Percentiles rank a stretch among this genome's conserved stretches.
These are phyloP conservation scores for Paecilomyces sp. DNA, from an alignment of 2,329 filamentous ascomycete genomes.

Conservation along the genomic window DNA sequence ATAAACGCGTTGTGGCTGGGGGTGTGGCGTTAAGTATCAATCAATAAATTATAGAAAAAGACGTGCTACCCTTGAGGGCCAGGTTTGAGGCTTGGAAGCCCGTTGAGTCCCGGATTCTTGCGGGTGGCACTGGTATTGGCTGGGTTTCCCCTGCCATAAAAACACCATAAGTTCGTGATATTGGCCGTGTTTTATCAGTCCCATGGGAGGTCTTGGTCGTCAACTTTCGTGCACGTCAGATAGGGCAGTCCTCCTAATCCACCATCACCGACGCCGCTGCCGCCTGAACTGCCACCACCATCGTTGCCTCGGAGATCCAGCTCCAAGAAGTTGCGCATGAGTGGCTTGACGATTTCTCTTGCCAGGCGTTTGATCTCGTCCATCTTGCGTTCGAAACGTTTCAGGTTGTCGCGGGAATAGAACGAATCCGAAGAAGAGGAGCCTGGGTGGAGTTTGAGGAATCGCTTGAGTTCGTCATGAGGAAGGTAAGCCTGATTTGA, in stretches of 20 bases:
- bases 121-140: not conserved
- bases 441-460: constrained; percentile 69
- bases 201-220: constrained; percentile 59
- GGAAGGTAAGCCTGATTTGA: constrained; percentile 59
- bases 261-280: constrained; percentile 24
- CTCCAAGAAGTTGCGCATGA: constrained; percentile 81
- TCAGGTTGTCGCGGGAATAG: constrained; percentile 79
- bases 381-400: constrained; percentile 76
- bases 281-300: constrained; percentile 8
- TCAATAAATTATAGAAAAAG: not conserved
- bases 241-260: constrained; percentile 48
- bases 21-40: not conserved
- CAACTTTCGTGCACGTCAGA: constrained; percentile 58
- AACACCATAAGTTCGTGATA: not conserved
- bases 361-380: constrained; percentile 85
- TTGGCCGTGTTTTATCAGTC: constrained; percentile 23
- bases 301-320: constrained; percentile 55
- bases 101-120: not conserved
- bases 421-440: constrained; percentile 47
- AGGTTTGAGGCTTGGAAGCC: not conserved
- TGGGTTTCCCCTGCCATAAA: not conserved
- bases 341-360: constrained; percentile 70
- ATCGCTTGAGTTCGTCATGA: constrained; percentile 85
- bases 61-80: not conserved
- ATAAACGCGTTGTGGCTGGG: not conserved